Base-by-base conservation (phyloP, 2,329 filamentous ascomycete species). In the Trichophyton schoenleinii region DNA sequence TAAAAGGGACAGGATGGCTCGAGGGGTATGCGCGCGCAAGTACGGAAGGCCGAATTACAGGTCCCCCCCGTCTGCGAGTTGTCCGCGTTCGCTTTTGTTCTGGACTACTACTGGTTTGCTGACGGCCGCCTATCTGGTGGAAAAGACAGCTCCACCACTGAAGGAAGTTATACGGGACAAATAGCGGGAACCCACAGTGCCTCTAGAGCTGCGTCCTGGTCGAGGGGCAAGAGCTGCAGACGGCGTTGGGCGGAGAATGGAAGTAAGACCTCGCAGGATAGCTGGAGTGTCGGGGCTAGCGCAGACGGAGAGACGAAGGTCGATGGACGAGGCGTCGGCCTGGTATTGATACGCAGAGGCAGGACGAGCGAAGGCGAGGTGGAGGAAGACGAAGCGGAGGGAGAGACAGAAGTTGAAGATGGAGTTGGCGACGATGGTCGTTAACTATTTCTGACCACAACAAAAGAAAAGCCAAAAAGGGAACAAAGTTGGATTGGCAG, bases 101-200 rank as follows among this genome's bases (percentile, higher is more conserved):
- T 55, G 52, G 13, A 3, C 25, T 55, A 3, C 25, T 55, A 20
- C 52, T 55, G 34, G 34, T 28, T 34, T 55, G 52, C 34, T 55
- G 52, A 36, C 8, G 49, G 28, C n/a, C 31, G 52, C 8, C 31
- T 38, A 36, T 28, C 52, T 55, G 52, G 15, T 55, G 28, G 3
- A 28, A 55, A 55, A 31, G 8, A 28, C 34, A 55, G 52, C 52
- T 55, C 52, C 52, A 55, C 52, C 52, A 31, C 52, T 6, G 25
- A 55, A 20, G 34, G 31, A 38, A 55, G 41, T 20, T 44, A 15
- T 44, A n/a, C 6, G 15, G n/a, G 15, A n/a, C 41, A 44, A 55
- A 55, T 36, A 55, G 52, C 52, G 52, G 52, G 52, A 28, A 55
- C 49, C 49, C 49, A 53, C 49, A 28, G 5, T 53, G 48, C 25